Evolutionary conservation across 1,284 basidiomycete species (phyloP).

Genomic region (Austroboletus niveus): DNA sequence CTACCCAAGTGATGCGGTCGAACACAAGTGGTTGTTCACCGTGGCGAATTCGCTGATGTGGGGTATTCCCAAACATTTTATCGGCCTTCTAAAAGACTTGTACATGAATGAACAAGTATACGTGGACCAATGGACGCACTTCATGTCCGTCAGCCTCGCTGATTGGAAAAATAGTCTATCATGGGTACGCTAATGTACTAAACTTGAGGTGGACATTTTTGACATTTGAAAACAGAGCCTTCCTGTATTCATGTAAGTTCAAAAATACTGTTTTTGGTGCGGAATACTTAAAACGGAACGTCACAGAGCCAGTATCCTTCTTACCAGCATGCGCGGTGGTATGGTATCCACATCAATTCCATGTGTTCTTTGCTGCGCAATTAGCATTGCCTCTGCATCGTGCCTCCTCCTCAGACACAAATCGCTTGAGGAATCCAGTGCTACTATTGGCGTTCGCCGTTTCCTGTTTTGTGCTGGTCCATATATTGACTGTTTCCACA

Average conservation of each 20-base stretch:
- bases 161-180: constrained; percentile 32
- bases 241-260: constrained; percentile 29
- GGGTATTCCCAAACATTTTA: constrained; percentile 28
- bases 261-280: not conserved
- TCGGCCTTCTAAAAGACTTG: constrained; percentile 25
- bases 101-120: constrained; percentile 36
- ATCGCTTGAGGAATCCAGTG: constrained; percentile 20
- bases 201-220: constrained; percentile 2
- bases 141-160: constrained; percentile 23
- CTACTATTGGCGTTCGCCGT: constrained; percentile 25
- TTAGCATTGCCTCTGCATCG: constrained; percentile 29
- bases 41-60: constrained; percentile 24
- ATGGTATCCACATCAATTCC: constrained; percentile 22
- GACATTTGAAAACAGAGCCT: constrained; percentile 21
- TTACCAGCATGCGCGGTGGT: constrained; percentile 24
- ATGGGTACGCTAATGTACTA: constrained; percentile 20
- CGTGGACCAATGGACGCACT: constrained; percentile 32
- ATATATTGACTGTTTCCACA: constrained; percentile 1
- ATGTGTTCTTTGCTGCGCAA: constrained; percentile 21
- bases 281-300: not conserved
- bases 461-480: not conserved
- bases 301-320: constrained; percentile 26
- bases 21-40: constrained; percentile 24
- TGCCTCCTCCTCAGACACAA: constrained; percentile 28
- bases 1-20: constrained; percentile 8